phyloP scores from a whole-genome alignment of 83 land plant genomes.

The Thuja plicata region DNA sequence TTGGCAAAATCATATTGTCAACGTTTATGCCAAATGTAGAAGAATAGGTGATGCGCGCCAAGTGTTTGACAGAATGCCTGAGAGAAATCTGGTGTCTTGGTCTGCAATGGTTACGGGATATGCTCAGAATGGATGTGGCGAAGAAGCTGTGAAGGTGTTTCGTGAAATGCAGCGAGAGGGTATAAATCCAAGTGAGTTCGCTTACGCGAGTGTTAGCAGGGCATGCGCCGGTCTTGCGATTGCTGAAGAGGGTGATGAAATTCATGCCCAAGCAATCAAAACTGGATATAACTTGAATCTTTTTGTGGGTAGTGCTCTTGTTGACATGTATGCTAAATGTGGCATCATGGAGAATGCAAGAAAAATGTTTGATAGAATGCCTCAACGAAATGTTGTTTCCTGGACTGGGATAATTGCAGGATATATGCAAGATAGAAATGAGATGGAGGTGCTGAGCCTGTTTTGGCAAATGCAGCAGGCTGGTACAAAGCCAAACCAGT shows the following conservation, averaged over 20 bases:
- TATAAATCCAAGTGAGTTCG: conserved; percentile 53
- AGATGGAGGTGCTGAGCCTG: conserved; percentile 34
- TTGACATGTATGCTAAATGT: conserved; percentile 54
- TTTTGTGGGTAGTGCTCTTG: conserved; percentile 62
- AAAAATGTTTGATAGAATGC: conserved; percentile 48
- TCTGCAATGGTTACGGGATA: conserved; percentile 61
- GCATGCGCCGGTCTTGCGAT: conserved; percentile 45
- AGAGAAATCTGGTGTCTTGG: conserved; percentile 63
- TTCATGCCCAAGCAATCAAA: conserved; percentile 38
- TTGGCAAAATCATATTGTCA: conserved; percentile 40
- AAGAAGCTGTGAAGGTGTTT: conserved; percentile 41
- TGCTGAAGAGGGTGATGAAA: conserved; percentile 55
- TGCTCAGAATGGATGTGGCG: conserved; percentile 47
- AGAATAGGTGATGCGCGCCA: conserved; percentile 36
- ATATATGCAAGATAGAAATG: conserved; percentile 31
- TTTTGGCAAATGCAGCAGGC: conserved; percentile 42
- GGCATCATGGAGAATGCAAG: conserved; percentile 31
- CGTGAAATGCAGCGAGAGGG: conserved; percentile 30
- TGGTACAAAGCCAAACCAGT: conserved; percentile 33
- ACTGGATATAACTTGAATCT: conserved; percentile 36
- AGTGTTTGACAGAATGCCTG: conserved; percentile 34
- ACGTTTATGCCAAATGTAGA: conserved; percentile 42
- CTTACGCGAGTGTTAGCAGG: conserved; percentile 47
- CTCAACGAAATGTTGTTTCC: conserved; percentile 45
- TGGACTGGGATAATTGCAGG: conserved; percentile 76